Evolutionary conservation across 768 basidiomycete species (phyloP).

Genomic region (Rhodotorula diobovata): DNA sequence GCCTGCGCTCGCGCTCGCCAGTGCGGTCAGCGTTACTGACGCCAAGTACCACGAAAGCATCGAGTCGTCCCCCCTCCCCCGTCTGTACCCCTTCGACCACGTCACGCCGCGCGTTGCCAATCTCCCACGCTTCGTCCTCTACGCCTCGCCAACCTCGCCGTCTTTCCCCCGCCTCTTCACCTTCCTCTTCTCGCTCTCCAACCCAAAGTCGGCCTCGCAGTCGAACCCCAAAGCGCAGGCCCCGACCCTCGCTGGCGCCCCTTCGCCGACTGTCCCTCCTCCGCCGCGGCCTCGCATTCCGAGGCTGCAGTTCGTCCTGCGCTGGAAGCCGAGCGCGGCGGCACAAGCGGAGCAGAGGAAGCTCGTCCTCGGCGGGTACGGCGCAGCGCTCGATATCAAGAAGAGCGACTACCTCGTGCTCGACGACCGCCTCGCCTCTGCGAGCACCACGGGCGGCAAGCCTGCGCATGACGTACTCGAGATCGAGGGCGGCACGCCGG

Average conservation of each 20-base stretch:
- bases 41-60: not conserved
- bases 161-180: slow-evolving; percentile 69
- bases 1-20: not conserved
- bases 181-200: slow-evolving; percentile 51
- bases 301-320: slow-evolving; percentile 42
- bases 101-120: slow-evolving; percentile 47
- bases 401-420: slow-evolving; percentile 94
- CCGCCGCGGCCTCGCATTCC: slow-evolving; percentile 48
- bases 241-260: no score
- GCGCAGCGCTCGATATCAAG: slow-evolving; percentile 86
- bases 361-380: slow-evolving; percentile 69
- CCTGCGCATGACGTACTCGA: not conserved
- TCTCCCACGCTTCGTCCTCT: slow-evolving; percentile 64
- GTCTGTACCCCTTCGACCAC: slow-evolving; percentile 72
- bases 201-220: slow-evolving; percentile 2
- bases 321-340: slow-evolving; percentile 19
- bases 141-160: slow-evolving; percentile 62
- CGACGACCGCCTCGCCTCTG: slow-evolving; percentile 63
- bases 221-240: slow-evolving; percentile 43
- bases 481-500: not conserved
- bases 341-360: not conserved
- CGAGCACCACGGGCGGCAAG: not conserved
- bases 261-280: slow-evolving; percentile 47
- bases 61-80: not conserved
- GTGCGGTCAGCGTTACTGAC: not conserved